Percentiles rank a stretch among this genome's conserved stretches.
phyloP scores from a whole-genome alignment of 257 asterid genomes.

The Solanum bulbocastanum region DNA sequence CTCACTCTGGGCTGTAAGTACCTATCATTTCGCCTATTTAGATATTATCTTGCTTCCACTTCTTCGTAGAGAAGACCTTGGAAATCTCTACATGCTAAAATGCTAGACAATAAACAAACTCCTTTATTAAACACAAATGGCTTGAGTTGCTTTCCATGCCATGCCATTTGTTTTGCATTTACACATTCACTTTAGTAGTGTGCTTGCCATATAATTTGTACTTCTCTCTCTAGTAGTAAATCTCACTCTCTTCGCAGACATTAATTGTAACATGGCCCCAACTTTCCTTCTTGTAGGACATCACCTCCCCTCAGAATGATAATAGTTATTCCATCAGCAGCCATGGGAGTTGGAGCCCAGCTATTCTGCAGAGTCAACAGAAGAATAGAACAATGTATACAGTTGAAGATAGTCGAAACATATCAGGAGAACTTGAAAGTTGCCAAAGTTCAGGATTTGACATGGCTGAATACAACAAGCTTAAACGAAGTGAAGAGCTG shows the following conservation, averaged over 20 bases:
- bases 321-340: constrained; percentile 46
- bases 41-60: background rate
- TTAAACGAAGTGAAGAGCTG: constrained; percentile 34
- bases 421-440: constrained; percentile 2
- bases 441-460: constrained; percentile 27
- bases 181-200: background rate
- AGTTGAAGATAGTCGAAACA: constrained; percentile 7
- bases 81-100: background rate
- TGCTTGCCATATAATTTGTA: background rate
- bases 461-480: constrained; percentile 43
- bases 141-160: background rate
- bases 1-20: background rate
- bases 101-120: background rate
- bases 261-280: background rate
- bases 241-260: background rate
- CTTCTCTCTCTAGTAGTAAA: background rate
- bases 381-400: background rate
- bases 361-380: constrained; percentile 6
- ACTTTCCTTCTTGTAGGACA: background rate
- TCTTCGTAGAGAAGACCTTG: background rate
- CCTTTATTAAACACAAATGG: background rate
- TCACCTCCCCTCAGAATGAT: constrained; percentile 24
- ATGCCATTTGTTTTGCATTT: background rate
- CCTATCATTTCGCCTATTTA: background rate
- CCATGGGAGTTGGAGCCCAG: constrained; percentile 65